Evolutionary conservation across 2,329 filamentous ascomycete species (phyloP).

Genomic region (Epichloe glyceriae): DNA sequence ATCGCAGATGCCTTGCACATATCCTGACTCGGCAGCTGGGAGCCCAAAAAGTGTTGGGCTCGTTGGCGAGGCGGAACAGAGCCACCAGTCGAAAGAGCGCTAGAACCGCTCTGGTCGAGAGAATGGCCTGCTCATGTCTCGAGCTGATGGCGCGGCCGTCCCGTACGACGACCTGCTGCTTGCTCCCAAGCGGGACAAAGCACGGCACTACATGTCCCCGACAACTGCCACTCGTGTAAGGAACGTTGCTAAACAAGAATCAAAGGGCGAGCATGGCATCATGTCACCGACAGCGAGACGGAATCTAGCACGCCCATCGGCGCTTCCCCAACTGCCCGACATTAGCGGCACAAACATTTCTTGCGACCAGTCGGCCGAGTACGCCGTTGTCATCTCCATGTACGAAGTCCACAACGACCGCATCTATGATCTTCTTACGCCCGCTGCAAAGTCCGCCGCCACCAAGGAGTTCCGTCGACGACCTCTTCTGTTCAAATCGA

Average conservation of each 20-base stretch:
- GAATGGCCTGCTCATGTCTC: not conserved
- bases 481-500: conserved; percentile 80
- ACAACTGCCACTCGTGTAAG: conserved; percentile 34
- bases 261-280: conserved; percentile 37
- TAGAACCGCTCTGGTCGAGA: conserved; percentile 17
- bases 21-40: conserved; percentile 15
- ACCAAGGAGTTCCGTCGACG: conserved; percentile 65
- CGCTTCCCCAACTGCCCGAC: conserved; percentile 60
- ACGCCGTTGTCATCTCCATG: conserved; percentile 87
- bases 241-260: conserved; percentile 32
- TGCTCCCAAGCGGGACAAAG: conserved; percentile 22
- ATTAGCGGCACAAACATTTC: conserved; percentile 57
- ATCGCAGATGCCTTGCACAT: conserved; percentile 14
- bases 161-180: not conserved
- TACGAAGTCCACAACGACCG: conserved; percentile 99
- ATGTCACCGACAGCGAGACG: conserved; percentile 41
- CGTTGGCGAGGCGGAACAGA: conserved; percentile 20
- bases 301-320: conserved; percentile 55
- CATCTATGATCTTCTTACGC: conserved; percentile 82
- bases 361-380: conserved; percentile 52
- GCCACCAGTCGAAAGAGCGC: conserved; percentile 13
- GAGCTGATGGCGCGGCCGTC: not conserved
- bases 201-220: conserved; percentile 26
- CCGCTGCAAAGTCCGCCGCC: conserved; percentile 41
- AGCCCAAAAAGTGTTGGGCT: conserved; percentile 33